Evolutionary conservation across 2,329 filamentous ascomycete genomes (phyloP).

Genomic region (Phaeosphaeria sp.): DNA sequence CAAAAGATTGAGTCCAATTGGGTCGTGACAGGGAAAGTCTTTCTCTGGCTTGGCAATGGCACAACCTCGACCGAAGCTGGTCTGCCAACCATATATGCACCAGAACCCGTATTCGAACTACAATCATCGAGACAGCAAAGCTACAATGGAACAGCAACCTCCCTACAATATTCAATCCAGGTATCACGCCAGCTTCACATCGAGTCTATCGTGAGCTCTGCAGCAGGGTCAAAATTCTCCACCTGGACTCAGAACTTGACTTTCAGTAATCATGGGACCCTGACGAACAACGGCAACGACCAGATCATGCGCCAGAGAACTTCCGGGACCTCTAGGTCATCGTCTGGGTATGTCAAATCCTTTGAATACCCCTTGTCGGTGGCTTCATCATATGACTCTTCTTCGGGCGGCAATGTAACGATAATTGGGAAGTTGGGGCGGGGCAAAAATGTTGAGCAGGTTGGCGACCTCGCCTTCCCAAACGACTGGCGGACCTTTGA

Average conservation of each 20-base stretch:
- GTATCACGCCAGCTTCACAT: conserved; percentile 65
- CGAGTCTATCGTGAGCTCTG: conserved; percentile 60
- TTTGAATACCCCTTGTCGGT: conserved; percentile 69
- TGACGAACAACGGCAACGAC: conserved; percentile 62
- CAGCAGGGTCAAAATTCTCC: conserved; percentile 50
- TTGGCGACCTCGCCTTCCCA: conserved; percentile 62
- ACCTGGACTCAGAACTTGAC: conserved; percentile 67
- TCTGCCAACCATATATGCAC: conserved; percentile 41
- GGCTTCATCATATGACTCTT: conserved; percentile 58
- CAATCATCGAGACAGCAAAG: conserved; percentile 57
- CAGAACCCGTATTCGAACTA: conserved; percentile 58
- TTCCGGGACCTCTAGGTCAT: conserved; percentile 55
- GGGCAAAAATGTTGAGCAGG: conserved; percentile 56
- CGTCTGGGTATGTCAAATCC: conserved; percentile 44
- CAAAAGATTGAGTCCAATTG: conserved; percentile 70
- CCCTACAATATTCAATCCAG: conserved; percentile 64
- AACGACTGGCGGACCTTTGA: conserved; percentile 67
- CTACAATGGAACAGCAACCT: conserved; percentile 63
- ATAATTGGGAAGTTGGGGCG: conserved; percentile 58
- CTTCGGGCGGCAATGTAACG: conserved; percentile 51
- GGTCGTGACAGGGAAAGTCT: conserved; percentile 80
- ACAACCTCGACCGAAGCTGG: conserved; percentile 61
- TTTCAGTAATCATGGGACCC: conserved; percentile 63
- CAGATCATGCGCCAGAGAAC: conserved; percentile 63
- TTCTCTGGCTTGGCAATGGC: conserved; percentile 71